Conservation (phyloP, 805 yeast genomes). For the Teunomyces tritomae region DNA sequence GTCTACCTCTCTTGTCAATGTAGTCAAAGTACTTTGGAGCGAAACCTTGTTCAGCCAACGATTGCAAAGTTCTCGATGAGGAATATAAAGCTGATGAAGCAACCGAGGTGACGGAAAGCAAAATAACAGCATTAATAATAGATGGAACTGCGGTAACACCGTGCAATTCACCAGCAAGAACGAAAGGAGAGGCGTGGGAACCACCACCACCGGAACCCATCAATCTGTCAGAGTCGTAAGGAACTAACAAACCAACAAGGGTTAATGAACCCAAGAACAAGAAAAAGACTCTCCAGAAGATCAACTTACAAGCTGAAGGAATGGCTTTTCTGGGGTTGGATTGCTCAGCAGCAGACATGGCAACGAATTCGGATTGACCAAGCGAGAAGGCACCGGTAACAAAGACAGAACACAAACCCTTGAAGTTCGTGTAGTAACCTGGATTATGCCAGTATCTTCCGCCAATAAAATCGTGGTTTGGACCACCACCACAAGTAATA, state of each 20-base stretch:
- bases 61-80: slow-evolving; percentile 41
- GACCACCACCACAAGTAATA: slow-evolving; percentile 34
- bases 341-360: slow-evolving; percentile 39
- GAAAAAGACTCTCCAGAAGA: slow-evolving; percentile 36
- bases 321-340: slow-evolving; percentile 38
- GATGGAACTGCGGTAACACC: slow-evolving; percentile 39
- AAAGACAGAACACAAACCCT: slow-evolving; percentile 39
- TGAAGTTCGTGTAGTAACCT: slow-evolving; percentile 36
- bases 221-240: slow-evolving; percentile 21
- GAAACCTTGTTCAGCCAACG: slow-evolving; percentile 41
- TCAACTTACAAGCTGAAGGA: slow-evolving; percentile 40
- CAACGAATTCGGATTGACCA: slow-evolving; percentile 42
- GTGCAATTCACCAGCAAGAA: slow-evolving; percentile 41
- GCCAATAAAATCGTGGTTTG: slow-evolving; percentile 31
- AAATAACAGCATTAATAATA: slow-evolving; percentile 41
- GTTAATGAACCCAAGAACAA: slow-evolving; percentile 40
- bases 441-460: slow-evolving; percentile 43
- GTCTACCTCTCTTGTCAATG: slow-evolving; percentile 42
- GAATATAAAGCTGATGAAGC: slow-evolving; percentile 43
- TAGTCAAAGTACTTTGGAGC: slow-evolving; percentile 40
- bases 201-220: slow-evolving; percentile 27
- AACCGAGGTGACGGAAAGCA: slow-evolving; percentile 41
- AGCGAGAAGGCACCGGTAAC: slow-evolving; percentile 41
- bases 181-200: slow-evolving; percentile 41
- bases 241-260: slow-evolving; percentile 30